Conservation (phyloP, 495 filamentous ascomycete genomes). For the Usnea hakonensis region DNA sequence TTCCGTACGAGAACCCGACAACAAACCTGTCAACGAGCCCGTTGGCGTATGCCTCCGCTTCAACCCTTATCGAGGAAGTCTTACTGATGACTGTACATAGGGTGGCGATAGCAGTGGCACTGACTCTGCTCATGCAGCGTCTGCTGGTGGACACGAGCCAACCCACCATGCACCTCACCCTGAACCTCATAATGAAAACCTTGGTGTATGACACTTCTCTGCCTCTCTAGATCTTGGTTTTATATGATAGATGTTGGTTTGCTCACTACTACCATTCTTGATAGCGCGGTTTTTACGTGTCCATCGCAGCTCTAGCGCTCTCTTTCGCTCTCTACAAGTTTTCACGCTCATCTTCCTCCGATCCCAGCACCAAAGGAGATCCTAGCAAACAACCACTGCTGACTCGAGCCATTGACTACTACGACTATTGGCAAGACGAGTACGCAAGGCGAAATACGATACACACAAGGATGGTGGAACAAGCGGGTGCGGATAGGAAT, state of each 20-base stretch:
- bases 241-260: not conserved
- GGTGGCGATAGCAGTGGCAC: constrained; percentile 15
- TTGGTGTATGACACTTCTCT: constrained; percentile 47
- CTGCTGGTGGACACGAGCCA: constrained; percentile 15
- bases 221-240: constrained; percentile 17
- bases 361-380: constrained; percentile 27
- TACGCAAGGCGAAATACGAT: constrained; percentile 54
- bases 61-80: not conserved
- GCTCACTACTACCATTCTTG: not conserved
- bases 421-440: constrained; percentile 37
- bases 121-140: constrained; percentile 13
- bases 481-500: constrained; percentile 59
- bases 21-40: constrained; percentile 2
- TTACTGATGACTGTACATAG: not conserved
- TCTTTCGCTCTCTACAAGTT: constrained; percentile 50
- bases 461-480: constrained; percentile 58
- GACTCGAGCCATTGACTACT: constrained; percentile 51
- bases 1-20: constrained; percentile 1
- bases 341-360: constrained; percentile 29
- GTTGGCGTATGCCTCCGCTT: not conserved
- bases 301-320: constrained; percentile 50
- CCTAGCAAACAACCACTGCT: constrained; percentile 45
- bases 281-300: constrained; percentile 60
- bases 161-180: constrained; percentile 32
- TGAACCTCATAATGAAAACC: constrained; percentile 51